These are phyloP conservation scores for Sanghuangporus weigelae DNA, from an alignment of 1,284 basidiomycete species.

Conservation along the genomic window DNA sequence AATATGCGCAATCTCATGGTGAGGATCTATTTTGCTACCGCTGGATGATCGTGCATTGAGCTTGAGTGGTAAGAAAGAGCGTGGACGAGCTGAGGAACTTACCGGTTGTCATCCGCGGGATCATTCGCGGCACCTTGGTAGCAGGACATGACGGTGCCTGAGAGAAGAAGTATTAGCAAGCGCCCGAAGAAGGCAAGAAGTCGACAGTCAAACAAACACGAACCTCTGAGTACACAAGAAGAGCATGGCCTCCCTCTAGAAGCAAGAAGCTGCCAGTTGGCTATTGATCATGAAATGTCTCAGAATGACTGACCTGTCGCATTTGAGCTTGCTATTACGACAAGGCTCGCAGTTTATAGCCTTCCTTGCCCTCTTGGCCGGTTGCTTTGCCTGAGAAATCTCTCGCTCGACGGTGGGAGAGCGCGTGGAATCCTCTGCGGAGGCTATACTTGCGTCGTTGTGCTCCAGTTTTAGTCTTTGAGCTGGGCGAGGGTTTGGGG, in stretches of 20 bases:
- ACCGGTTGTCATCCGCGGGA: slow-evolving; percentile 35
- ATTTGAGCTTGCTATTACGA: slow-evolving; percentile 78
- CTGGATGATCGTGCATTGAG: slow-evolving; percentile 24
- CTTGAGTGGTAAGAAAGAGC: neutral
- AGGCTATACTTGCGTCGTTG: slow-evolving; percentile 13
- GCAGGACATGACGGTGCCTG: slow-evolving; percentile 68
- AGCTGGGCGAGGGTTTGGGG: slow-evolving; percentile 7
- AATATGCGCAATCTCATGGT: slow-evolving; percentile 64
- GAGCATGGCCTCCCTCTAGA: slow-evolving; percentile 75
- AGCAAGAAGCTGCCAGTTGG: neutral
- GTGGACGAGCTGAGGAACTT: slow-evolving; percentile 14
- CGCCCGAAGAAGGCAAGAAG: neutral
- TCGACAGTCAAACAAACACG: slow-evolving; percentile 9
- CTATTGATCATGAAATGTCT: neutral
- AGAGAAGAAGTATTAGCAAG: neutral
- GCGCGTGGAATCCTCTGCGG: slow-evolving; percentile 11
- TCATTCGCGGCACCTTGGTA: slow-evolving; percentile 65
- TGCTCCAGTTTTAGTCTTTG: slow-evolving; percentile 15
- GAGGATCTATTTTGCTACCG: slow-evolving; percentile 55
- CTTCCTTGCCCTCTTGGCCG: slow-evolving; percentile 73
- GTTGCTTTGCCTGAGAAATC: slow-evolving; percentile 23
- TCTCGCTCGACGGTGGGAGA: slow-evolving; percentile 18
- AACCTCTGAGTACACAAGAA: slow-evolving; percentile 73
- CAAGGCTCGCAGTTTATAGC: slow-evolving; percentile 84
- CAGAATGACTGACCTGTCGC: slow-evolving; percentile 55